Evolutionary conservation across 805 yeast genomes (phyloP), one percentile per base, ranked within the genome.

Genomic region (Wickerhamomyces alni): DNA sequence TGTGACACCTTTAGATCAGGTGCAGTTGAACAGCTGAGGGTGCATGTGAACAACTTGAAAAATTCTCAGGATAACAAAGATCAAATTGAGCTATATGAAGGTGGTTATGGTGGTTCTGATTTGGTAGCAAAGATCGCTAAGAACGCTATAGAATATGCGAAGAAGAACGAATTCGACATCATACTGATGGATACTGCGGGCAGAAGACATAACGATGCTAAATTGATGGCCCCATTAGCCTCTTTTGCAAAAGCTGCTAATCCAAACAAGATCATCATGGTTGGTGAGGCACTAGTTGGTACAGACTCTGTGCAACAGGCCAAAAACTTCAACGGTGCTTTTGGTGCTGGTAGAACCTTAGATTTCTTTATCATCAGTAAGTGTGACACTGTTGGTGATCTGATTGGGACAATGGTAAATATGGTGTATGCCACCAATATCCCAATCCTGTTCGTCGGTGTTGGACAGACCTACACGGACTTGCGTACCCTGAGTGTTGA

Each of bases 1-100:
- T 91, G 98, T 65, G 99, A 91, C 65, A 93, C 99, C 1, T 91
- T 91, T 66, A 75, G 99, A 62, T 87, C 96, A 1, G 99, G 99
- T 38, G 99, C 99, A 1, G 97, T 91, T n/a, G 98, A 91, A 60
- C 99, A 91, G 64, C 69, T 91, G 44, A 79, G 93, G 50, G 96
- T 89, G 2, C 99, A 91, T 63, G 98, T 91, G 2, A 80, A 81
- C 45, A 86, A 93, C 54, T 67, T 91, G 46, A 75, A 80, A 38
- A 78, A 78, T 45, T 67, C 89, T 31, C 80, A 87, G 25, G 74
- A 71, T 35, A 60, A 72, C 4, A 63, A 62, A 17, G 59, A 67
- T 15, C 62, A 59, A 31, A 52, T 62, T 22, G 96, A 88, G 58
- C 65, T 91, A 26, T 91, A 83, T 58, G 95, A 88, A 63, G 89